Evolutionary conservation across 768 basidiomycete species (phyloP).

Genomic region (Tricholoma bakamatsutake): DNA sequence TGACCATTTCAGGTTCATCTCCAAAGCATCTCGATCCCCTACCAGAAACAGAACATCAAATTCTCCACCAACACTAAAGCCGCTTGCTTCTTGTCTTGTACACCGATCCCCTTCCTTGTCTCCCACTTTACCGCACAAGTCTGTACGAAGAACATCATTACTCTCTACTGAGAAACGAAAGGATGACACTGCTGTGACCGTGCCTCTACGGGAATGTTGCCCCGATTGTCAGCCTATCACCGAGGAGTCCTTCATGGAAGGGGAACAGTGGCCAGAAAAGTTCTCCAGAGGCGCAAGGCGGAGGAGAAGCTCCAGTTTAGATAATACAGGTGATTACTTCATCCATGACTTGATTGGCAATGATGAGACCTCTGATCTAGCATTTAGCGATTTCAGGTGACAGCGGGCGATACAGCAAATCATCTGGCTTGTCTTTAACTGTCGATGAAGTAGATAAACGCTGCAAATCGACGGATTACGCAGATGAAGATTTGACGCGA

Average conservation of each 20-base stretch:
- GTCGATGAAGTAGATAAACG: slow-evolving; percentile 66
- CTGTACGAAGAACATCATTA: slow-evolving; percentile 20
- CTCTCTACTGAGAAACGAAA: slow-evolving; percentile 29
- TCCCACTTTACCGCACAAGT: slow-evolving; percentile 11
- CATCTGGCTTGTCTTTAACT: slow-evolving; percentile 33
- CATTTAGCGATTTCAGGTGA: slow-evolving; percentile 8
- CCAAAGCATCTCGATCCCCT: slow-evolving; percentile 33
- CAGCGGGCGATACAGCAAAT: slow-evolving; percentile 8
- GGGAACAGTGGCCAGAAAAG: slow-evolving; percentile 55
- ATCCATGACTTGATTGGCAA: slow-evolving; percentile 6
- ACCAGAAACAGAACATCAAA: slow-evolving; percentile 32
- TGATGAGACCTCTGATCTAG: slow-evolving; percentile 4
- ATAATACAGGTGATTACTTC: slow-evolving; percentile 22
- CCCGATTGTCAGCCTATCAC: slow-evolving; percentile 52
- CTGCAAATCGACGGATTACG: slow-evolving; percentile 38
- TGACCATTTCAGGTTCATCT: slow-evolving; percentile 33
- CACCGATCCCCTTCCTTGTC: slow-evolving; percentile 32
- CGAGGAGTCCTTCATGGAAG: slow-evolving; percentile 49
- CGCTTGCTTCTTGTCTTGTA: slow-evolving; percentile 52
- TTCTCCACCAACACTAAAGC: slow-evolving; percentile 24
- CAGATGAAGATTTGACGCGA: slow-evolving; percentile 12
- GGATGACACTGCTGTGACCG: slow-evolving; percentile 37
- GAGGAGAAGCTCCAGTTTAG: slow-evolving; percentile 43
- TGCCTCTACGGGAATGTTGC: slow-evolving; percentile 73
- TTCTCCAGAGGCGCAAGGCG: slow-evolving; percentile 60